Evolutionary conservation across 2,329 filamentous ascomycete species (phyloP).

Genomic region (Colletotrichum sojae): DNA sequence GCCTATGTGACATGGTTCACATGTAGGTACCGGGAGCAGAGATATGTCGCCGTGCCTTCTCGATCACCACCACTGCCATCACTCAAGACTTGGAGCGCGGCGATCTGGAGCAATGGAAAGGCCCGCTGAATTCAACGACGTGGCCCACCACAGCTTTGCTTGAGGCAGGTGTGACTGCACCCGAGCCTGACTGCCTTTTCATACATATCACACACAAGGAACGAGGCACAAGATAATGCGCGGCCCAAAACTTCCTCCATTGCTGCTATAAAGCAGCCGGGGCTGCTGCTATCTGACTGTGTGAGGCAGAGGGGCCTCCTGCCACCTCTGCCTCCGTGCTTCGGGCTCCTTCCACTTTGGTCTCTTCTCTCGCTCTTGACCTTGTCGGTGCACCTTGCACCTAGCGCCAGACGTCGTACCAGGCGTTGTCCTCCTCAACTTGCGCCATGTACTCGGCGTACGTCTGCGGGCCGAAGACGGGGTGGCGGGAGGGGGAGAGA

Average conservation of each 20-base stretch:
- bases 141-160: too few relatives aligned
- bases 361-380: not conserved
- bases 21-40: too few relatives aligned
- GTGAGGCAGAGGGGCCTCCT: not conserved
- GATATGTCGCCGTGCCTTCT: too few relatives aligned
- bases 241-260: not conserved
- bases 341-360: not conserved
- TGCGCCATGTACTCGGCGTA: slow-evolving; percentile 20
- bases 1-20: too few relatives aligned
- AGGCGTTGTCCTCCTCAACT: not conserved
- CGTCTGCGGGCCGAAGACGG: slow-evolving; percentile 22
- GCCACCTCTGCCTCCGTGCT: not conserved
- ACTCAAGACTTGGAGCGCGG: too few relatives aligned
- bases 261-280: slow-evolving; percentile 7
- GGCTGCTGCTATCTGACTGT: not conserved
- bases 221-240: not conserved
- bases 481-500: slow-evolving; percentile 10
- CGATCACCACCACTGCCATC: too few relatives aligned
- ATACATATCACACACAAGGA: not conserved
- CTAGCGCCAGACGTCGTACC: slow-evolving; percentile 14
- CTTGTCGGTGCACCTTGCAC: not conserved
- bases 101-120: too few relatives aligned
- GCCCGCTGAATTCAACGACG: too few relatives aligned
- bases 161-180: too few relatives aligned
- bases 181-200: not conserved